Conservation (phyloP, 495 filamentous ascomycete genomes). For the Penicillium waksmanii region DNA sequence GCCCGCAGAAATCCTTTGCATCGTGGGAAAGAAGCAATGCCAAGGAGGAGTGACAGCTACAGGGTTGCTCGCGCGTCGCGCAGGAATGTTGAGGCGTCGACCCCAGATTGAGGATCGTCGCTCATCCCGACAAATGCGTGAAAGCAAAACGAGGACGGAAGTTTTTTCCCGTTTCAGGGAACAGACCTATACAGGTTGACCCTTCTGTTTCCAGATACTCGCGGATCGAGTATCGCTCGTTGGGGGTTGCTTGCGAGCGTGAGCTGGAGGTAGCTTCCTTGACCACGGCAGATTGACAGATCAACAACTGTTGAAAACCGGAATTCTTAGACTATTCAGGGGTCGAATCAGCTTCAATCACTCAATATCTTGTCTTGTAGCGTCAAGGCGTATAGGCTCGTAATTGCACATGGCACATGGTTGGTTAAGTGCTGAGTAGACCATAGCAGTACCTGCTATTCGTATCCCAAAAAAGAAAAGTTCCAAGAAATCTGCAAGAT, state of each 20-base stretch:
- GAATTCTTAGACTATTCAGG: too few relatives aligned
- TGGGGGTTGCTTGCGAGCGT: background rate
- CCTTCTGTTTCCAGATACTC: background rate
- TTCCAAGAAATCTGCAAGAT: background rate
- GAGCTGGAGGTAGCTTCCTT: too few relatives aligned
- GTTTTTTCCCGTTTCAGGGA: background rate
- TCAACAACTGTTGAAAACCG: too few relatives aligned
- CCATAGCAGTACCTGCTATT: too few relatives aligned
- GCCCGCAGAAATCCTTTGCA: background rate
- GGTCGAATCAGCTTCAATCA: too few relatives aligned
- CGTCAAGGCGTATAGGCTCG: too few relatives aligned
- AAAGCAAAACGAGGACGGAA: background rate
- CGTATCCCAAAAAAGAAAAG: background rate
- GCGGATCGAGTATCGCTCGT: too few relatives aligned
- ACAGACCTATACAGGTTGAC: background rate
- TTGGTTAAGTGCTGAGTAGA: too few relatives aligned
- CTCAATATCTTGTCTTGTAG: too few relatives aligned
- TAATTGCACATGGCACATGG: too few relatives aligned
- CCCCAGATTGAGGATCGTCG: slow-evolving; percentile 6
- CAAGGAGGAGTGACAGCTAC: slow-evolving; percentile 1
- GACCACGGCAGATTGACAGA: too few relatives aligned
- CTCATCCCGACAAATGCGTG: slow-evolving; percentile 6
- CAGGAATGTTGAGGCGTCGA: slow-evolving; percentile 10
- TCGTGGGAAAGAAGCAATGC: slow-evolving; percentile 1
- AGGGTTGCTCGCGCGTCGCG: slow-evolving; percentile 3